These are phyloP conservation scores for Echinosophora koreensis DNA, from an alignment of 306 rosid species.

Conservation along the genomic window DNA sequence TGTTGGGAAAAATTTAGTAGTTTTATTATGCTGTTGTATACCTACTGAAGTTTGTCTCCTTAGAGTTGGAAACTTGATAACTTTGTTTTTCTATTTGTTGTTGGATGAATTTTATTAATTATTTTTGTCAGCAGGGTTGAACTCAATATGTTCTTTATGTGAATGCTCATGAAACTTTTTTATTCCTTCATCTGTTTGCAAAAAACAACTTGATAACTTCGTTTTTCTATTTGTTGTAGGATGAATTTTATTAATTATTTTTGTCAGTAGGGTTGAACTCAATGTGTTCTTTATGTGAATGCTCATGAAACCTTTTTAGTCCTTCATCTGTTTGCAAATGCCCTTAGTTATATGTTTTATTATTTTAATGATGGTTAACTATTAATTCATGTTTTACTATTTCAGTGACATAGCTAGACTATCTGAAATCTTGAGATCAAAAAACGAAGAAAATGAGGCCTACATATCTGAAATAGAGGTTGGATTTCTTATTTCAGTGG, in stretches of 20 bases:
- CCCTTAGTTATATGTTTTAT: not conserved
- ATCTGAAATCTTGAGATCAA: constrained; percentile 75
- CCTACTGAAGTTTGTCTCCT: constrained; percentile 5
- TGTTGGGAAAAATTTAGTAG: not conserved
- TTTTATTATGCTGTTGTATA: constrained; percentile 1
- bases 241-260: constrained; percentile 13
- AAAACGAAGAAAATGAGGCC: constrained; percentile 87
- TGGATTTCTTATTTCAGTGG: constrained; percentile 41
- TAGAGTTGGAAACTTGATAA: constrained; percentile 24
- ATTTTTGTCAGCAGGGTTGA: constrained; percentile 7
- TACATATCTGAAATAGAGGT: constrained; percentile 99
- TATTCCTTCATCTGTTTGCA: constrained; percentile 1
- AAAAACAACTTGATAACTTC: too few species aligned
- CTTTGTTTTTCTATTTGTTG: not conserved
- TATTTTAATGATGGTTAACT: not conserved
- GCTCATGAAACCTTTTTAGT: not conserved
- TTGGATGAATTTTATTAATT: constrained; percentile 13
- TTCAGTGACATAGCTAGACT: constrained; percentile 69
- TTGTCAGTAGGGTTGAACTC: not conserved
- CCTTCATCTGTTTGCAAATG: constrained; percentile 17
- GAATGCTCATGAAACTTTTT: constrained; percentile 26
- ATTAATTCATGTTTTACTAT: constrained; percentile 39
- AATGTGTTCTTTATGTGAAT: constrained; percentile 26
- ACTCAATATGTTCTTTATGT: not conserved
- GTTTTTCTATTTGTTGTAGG: constrained; percentile 7